Base-by-base conservation (phyloP, 2,329 filamentous ascomycete genomes). In the Metarhizium humberi region DNA sequence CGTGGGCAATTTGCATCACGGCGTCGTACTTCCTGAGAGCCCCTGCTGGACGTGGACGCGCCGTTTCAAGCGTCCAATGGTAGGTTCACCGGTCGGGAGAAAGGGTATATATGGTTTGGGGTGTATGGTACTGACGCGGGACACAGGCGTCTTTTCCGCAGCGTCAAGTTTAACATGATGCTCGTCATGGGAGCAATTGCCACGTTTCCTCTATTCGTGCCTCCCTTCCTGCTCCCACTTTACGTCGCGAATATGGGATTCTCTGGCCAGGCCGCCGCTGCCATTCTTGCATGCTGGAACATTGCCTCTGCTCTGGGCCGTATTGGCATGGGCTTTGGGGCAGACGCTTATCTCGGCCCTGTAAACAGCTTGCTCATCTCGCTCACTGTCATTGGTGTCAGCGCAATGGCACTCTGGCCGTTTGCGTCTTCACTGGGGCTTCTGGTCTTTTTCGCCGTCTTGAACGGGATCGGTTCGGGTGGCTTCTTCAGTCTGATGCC, bases 401-500 rank as follows among this genome's bases (percentile, higher is more conserved):
- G 66, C 29, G 64, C 62, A 0, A 54, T 67, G 1, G 55, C 63
- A 1, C 57, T 67, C 0, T 67, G 65, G 65, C 65, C 64, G 0
- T 52, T 67, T 7, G 62, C 65, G 0, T 64, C 62, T 0, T 61
- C 61, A 0, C 64, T 65, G 3, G 65, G 61, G 0, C 56, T 63
- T 1, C 64, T 63, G 36, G 56, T 61, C 0, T n/a, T 60, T 0
- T 63, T 64, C 7, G 52, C 63, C 0, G 40, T 65, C 1, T 53
- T 67, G 6, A 66, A 67, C 10, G 66, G 65, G 0, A 60, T 67
- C 14, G 64, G 65, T 0, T 67, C 64, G 2, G 66, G 66, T 2
- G 63, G 64, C 0, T 67, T 66, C 50, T 67, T 67, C n/a, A 67
- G 65, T 25, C 54, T 67, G 1, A 66, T 66, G 3, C 66, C 65